Base-by-base conservation (phyloP, 495 filamentous ascomycete species). In the Penicillium cinerascens region DNA sequence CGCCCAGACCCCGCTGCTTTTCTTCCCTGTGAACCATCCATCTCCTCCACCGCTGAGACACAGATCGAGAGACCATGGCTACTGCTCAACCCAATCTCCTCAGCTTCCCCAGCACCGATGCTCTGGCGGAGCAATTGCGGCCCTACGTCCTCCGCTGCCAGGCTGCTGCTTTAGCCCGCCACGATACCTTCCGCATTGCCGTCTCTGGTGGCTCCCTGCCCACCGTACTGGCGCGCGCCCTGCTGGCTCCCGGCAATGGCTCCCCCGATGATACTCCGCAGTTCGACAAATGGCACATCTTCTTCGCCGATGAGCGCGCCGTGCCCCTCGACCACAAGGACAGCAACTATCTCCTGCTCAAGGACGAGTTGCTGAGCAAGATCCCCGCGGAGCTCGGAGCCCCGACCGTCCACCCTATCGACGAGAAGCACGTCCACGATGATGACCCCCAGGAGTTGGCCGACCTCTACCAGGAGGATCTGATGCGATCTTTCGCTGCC, bases 181-280 rank as follows among this genome's bases (percentile, higher is more conserved):
- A 98, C 70, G 73, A 76, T 47, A 81, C 78, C 61, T 96, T 98
- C 80, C 92, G 92, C 65, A 77, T 98, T 52, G 93, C 84, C 40
- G 87, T 98, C 39, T 97, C 93, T 2, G 93, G 95, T 58, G 95
- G 93, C 42, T 97, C 95, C 13, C 84, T 98, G 6, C 93, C 93
- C 20, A 82, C 85, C 49, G 88, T 86, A 22, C 88, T 98, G 20
- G 90, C 91, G 17, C 79, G 80, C 54, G 88, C 91, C 2, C 84
- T 98, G 9, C 82, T 97, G 4, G 68, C 84, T 1, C 70, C 77
- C 0, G 70, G 82, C 16, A 73, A 79, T 51, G 82, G 78, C 33
- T 66, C 67, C 29, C 67, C 73, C 10, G 84, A 85, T 22, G 85
- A 89, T 52, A 76, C 72, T 7, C 70, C 91, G 49, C 75, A 85